Percentiles rank a stretch among this genome's conserved stretches.
Evolutionary conservation across 2,329 filamentous ascomycete genomes (phyloP).

Genomic region (Fusarium sp.): DNA sequence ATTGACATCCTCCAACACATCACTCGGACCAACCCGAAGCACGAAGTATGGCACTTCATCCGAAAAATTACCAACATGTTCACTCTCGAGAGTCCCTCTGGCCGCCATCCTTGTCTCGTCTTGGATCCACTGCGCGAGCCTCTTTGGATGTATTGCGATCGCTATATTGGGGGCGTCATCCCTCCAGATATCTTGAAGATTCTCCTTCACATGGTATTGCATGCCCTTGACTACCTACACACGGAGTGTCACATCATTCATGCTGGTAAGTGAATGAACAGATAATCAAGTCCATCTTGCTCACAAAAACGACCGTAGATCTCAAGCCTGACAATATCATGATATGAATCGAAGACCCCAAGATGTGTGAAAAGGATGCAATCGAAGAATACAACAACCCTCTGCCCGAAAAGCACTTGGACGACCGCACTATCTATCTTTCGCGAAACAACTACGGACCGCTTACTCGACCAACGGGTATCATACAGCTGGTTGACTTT

Average conservation of each 20-base stretch:
- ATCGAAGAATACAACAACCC: conserved; percentile 39
- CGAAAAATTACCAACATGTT: conserved; percentile 37
- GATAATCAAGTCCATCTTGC: rapidly evolving
- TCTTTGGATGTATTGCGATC: conserved; percentile 41
- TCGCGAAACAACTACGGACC: conserved; percentile 42
- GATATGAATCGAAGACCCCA: conserved; percentile 31
- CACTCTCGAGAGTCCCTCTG: conserved; percentile 1
- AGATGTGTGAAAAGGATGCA: conserved; percentile 33
- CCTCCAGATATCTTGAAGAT: conserved; percentile 38
- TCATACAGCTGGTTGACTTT: conserved; percentile 40
- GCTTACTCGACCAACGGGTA: conserved; percentile 24
- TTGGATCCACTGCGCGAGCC: conserved; percentile 42
- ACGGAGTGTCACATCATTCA: conserved; percentile 41
- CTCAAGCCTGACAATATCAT: conserved; percentile 43
- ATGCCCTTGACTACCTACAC: conserved; percentile 43
- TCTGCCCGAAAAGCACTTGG: conserved; percentile 34
- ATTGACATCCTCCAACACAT: conserved; percentile 30
- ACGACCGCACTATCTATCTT: conserved; percentile 37
- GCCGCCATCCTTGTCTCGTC: conserved; percentile 37
- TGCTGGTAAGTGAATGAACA: not conserved
- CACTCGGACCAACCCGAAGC: conserved; percentile 9
- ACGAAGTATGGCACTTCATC: conserved; percentile 40
- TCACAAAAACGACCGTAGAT: not conserved
- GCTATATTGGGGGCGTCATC: conserved; percentile 36
- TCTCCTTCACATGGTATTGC: conserved; percentile 39